Evolutionary conservation across 495 filamentous ascomycete species (phyloP).

Genomic region (Polyplosphaeria fusca): DNA sequence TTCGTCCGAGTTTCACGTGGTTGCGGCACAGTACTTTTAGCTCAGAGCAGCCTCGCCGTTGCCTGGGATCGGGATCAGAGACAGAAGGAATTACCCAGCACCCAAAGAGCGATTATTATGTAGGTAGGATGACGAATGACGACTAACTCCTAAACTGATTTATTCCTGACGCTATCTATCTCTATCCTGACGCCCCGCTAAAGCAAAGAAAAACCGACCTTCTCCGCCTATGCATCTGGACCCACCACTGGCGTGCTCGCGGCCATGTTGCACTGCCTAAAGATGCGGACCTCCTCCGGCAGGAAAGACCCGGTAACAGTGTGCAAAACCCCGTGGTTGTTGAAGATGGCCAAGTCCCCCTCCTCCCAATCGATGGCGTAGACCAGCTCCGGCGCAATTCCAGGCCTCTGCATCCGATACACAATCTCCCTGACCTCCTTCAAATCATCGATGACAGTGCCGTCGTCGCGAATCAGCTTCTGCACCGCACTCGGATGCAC

Average conservation of each 20-base stretch:
- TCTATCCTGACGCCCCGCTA: neutral
- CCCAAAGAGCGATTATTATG: too few relatives aligned
- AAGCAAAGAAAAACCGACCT: neutral
- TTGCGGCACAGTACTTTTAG: too few relatives aligned
- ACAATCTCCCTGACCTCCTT: conserved; percentile 62
- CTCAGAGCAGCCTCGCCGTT: too few relatives aligned
- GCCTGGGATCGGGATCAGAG: too few relatives aligned
- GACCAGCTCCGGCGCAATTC: conserved; percentile 62
- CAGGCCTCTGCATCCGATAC: conserved; percentile 66
- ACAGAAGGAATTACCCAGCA: too few relatives aligned
- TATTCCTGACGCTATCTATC: neutral
- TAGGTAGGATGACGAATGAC: too few relatives aligned
- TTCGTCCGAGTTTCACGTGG: too few relatives aligned
- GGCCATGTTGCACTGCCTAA: conserved; percentile 73
- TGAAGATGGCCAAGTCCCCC: conserved; percentile 69
- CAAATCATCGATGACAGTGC: conserved; percentile 63
- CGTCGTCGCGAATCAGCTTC: conserved; percentile 60
- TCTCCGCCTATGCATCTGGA: conserved; percentile 35
- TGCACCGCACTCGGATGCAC: conserved; percentile 66
- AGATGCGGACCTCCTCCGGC: conserved; percentile 65
- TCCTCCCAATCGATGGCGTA: conserved; percentile 74
- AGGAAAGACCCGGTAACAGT: conserved; percentile 71
- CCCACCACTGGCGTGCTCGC: conserved; percentile 54
- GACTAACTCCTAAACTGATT: too few relatives aligned
- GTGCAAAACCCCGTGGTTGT: conserved; percentile 69